Evolutionary conservation across 106 monocot species (phyloP), one percentile per base, ranked within the genome.

Genomic region (Ottelia alismoides): DNA sequence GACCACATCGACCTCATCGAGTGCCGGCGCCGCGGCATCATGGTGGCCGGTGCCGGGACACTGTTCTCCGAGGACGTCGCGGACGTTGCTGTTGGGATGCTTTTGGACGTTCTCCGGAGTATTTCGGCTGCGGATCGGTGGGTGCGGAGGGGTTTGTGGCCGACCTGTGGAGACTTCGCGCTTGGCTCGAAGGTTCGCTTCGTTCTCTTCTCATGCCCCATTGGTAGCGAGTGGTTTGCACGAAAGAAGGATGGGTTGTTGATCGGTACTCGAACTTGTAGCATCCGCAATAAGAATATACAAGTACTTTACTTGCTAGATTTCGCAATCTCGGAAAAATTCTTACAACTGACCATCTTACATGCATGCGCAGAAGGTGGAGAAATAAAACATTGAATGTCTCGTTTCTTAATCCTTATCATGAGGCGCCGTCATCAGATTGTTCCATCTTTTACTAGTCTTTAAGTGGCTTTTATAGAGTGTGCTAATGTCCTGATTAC

Each of bases 41-140:
- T 53, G 28, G 68, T 74, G 18, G 49, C 57, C 57, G 68, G 57
- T 47, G 49, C 47, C 43, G 63, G 74, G 2, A 19, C 5, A 1
- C 53, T 51, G 20, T 64, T 62, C 21, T 45, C 67, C n/a, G 63
- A 63, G 7, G 68, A 74, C 46, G 57, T 32, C 4, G 68, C 74
- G 27, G 74, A 74, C 30, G 63, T 51, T 20, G 68, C 74, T 2
- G 63, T 74, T 2, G 74, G 74, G 19, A 44, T 68, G 11, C 20
- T 68, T 22, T 68, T 74, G 4, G 68, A 74, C 29, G 63, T 68
- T 17, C 57, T 74, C 21, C 68, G 74, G 17, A 14, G 57, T 14
- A 31, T 74, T 1, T 74, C 74, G 0, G 68, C 68, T 1, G 50
- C 45, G 12, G 57, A 74, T 26, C 63, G 57, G 11, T 67, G 47